Evolutionary conservation across 352 stramenopile genomes (phyloP).

Genomic region (Phytophthora macrochlamydospora): DNA sequence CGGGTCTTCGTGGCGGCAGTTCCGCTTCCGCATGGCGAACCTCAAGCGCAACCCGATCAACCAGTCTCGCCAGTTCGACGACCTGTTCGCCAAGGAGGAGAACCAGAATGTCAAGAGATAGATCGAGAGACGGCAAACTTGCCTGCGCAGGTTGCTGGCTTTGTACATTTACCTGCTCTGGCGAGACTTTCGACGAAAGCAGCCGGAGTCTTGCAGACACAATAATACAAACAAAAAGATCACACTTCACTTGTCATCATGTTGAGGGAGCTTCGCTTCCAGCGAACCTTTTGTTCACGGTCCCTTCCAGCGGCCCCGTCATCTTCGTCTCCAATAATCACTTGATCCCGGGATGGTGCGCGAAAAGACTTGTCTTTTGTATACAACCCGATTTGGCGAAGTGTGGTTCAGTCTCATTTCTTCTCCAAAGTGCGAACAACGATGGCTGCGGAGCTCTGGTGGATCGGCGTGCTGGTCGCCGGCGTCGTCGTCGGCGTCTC

Average conservation of each 20-base stretch:
- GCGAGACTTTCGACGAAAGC: too few species aligned
- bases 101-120: conserved; percentile 67
- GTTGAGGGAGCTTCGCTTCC: too few species aligned
- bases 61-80: conserved; percentile 71
- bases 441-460: conserved; percentile 52
- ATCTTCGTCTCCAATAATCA: too few species aligned
- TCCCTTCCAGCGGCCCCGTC: too few species aligned
- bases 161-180: too few species aligned
- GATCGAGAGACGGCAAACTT: not conserved
- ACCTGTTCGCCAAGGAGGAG: conserved; percentile 56
- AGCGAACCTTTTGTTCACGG: too few species aligned
- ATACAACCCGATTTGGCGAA: too few species aligned
- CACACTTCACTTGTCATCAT: too few species aligned
- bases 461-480: conserved; percentile 47
- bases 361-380: too few species aligned
- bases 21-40: conserved; percentile 72
- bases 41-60: conserved; percentile 74
- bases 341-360: too few species aligned
- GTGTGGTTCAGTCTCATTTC: not conserved
- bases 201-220: too few species aligned
- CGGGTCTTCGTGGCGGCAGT: conserved; percentile 56
- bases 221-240: too few species aligned
- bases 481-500: conserved; percentile 55
- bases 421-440: not conserved
- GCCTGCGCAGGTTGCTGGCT: not conserved